These are phyloP conservation scores for Scleroderma bovista DNA, from an alignment of 768 basidiomycete genomes.

Conservation along the genomic window DNA sequence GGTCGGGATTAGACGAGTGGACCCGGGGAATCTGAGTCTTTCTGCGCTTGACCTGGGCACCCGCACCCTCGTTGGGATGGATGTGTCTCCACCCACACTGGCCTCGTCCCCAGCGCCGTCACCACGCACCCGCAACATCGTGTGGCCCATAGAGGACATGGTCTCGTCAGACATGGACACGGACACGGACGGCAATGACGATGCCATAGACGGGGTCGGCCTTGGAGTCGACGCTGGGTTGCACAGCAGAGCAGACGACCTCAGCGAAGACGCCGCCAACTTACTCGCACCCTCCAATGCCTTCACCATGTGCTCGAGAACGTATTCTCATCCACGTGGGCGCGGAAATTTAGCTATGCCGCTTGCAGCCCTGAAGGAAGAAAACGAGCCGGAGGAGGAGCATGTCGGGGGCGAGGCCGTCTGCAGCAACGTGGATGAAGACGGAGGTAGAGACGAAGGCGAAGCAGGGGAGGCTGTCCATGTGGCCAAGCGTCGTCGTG, in stretches of 20 bases:
- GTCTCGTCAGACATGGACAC: too few species aligned
- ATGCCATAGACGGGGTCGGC: too few species aligned
- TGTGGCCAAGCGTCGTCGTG: constrained; percentile 18
- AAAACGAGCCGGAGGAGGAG: constrained; percentile 21
- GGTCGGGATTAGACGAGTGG: not conserved
- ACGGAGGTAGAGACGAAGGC: constrained; percentile 8
- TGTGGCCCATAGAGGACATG: too few species aligned
- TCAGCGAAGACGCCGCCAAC: constrained; percentile 14
- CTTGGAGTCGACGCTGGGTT: not conserved
- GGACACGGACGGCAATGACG: too few species aligned
- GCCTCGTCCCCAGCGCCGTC: too few species aligned
- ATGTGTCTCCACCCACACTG: too few species aligned
- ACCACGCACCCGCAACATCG: too few species aligned
- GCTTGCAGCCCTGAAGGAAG: constrained; percentile 24
- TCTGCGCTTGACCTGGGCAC: not conserved
- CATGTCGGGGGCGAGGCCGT: constrained; percentile 7
- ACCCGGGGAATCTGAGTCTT: not conserved
- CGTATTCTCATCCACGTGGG: constrained; percentile 3
- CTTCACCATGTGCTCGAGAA: constrained; percentile 17
- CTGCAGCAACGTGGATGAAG: constrained; percentile 3
- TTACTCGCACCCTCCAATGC: constrained; percentile 22
- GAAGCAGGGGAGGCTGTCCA: constrained; percentile 7
- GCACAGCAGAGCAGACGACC: constrained; percentile 1
- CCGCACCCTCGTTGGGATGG: too few species aligned
- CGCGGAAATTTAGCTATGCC: constrained; percentile 2